Evolutionary conservation across 495 filamentous ascomycete species (phyloP).

Genomic region (Hypoxylon rickii): DNA sequence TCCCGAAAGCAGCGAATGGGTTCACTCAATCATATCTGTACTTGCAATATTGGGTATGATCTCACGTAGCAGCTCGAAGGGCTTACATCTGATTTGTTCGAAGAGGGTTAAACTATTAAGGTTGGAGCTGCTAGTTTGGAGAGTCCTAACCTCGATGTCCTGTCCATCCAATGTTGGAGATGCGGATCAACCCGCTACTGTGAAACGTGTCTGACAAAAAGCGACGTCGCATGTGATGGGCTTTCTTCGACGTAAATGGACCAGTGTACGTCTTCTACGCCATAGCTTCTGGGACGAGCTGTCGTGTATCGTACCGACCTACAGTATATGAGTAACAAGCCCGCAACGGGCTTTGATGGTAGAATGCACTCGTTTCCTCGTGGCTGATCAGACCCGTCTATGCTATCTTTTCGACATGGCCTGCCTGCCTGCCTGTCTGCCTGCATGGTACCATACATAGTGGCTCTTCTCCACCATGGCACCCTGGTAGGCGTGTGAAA

Average conservation of each 20-base stretch:
- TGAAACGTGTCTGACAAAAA: slow-evolving; percentile 5
- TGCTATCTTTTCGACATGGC: not conserved
- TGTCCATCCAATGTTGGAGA: slow-evolving; percentile 3
- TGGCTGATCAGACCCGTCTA: slow-evolving; percentile 10
- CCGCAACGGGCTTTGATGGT: slow-evolving; percentile 20
- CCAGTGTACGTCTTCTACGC: slow-evolving; percentile 5
- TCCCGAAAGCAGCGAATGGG: not conserved
- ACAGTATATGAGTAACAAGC: slow-evolving; percentile 19
- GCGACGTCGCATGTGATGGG: slow-evolving; percentile 26
- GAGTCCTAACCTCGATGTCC: slow-evolving; percentile 3
- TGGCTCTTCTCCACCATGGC: slow-evolving; percentile 20
- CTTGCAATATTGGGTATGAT: slow-evolving; percentile 1
- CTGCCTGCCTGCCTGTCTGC: too few relatives aligned
- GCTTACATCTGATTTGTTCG: not conserved
- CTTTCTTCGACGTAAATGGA: slow-evolving; percentile 11
- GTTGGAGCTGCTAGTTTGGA: not conserved
- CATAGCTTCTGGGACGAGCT: slow-evolving; percentile 11
- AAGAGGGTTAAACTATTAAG: slow-evolving; percentile 2
- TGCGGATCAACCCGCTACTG: slow-evolving; percentile 25
- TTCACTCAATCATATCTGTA: not conserved
- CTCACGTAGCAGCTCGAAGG: slow-evolving; percentile 1
- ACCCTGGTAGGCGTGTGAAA: slow-evolving; percentile 13
- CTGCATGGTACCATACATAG: too few relatives aligned
- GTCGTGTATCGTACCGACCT: slow-evolving; percentile 10
- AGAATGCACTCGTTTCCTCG: slow-evolving; percentile 3